Evolutionary conservation across 2,329 filamentous ascomycete species (phyloP).

Genomic region (Orbilia quercus): DNA sequence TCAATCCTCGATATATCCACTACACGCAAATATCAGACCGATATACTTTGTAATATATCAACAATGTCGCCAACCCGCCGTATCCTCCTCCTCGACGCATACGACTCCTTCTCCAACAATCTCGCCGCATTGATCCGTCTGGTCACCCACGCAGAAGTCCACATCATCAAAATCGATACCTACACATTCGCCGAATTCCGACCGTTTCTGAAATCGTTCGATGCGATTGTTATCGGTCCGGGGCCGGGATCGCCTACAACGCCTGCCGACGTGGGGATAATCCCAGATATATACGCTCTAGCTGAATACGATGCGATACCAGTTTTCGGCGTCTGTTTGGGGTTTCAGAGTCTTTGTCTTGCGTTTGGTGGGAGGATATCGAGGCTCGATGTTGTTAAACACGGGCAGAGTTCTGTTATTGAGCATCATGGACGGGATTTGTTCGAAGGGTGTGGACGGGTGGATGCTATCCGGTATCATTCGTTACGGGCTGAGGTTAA

Average conservation of each 20-base stretch:
- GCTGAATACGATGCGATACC: conserved; percentile 73
- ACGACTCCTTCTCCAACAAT: conserved; percentile 97
- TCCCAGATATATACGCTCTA: conserved; percentile 78
- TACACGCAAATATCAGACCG: neutral
- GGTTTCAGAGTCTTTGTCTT: conserved; percentile 83
- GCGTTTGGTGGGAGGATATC: conserved; percentile 75
- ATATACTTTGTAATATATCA: no score
- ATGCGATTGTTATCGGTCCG: conserved; percentile 89
- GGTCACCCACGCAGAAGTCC: conserved; percentile 74
- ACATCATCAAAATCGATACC: conserved; percentile 78
- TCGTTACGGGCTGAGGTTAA: conserved; percentile 62
- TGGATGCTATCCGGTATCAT: conserved; percentile 64
- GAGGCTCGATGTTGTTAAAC: conserved; percentile 76
- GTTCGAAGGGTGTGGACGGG: conserved; percentile 69
- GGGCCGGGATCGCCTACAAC: conserved; percentile 84
- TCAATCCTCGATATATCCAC: neutral
- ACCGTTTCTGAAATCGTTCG: conserved; percentile 71
- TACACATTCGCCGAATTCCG: conserved; percentile 68
- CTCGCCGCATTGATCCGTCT: conserved; percentile 84
- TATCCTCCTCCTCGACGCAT: conserved; percentile 92
- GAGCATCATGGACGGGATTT: conserved; percentile 72
- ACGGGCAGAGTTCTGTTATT: conserved; percentile 81
- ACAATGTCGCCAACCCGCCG: conserved; percentile 59
- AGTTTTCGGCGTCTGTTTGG: conserved; percentile 87
- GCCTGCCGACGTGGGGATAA: conserved; percentile 82